Percentiles rank a stretch among this genome's conserved stretches.
These are phyloP conservation scores for Flaveria robusta DNA, from an alignment of 129 eudicot genomes.

Conservation along the genomic window DNA sequence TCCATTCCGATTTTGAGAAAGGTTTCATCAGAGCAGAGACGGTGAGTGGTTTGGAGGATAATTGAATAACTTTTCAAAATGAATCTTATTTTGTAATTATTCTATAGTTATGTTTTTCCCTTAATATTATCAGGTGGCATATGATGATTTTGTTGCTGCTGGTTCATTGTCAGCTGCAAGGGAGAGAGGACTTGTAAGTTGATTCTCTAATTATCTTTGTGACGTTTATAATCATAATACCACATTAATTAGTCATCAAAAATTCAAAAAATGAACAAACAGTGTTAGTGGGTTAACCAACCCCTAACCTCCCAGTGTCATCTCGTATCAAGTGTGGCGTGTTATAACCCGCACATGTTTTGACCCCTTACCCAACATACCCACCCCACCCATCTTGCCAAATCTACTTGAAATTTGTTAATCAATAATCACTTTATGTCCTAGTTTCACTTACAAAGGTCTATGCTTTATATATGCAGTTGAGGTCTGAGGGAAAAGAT, in stretches of 20 bases:
- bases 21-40: slow-evolving; percentile 99
- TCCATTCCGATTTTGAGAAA: slow-evolving; percentile 97
- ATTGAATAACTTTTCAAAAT: slow-evolving; percentile 1
- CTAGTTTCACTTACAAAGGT: slow-evolving; percentile 1
- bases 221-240: neutral
- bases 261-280: neutral
- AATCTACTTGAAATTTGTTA: neutral
- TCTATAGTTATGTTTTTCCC: slow-evolving; percentile 13
- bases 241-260: neutral
- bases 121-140: slow-evolving; percentile 64
- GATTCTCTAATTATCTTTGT: slow-evolving; percentile 1
- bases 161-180: slow-evolving; percentile 91
- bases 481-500: slow-evolving; percentile 95
- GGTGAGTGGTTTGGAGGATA: slow-evolving; percentile 42
- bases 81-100: slow-evolving; percentile 2
- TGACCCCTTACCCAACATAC: neutral
- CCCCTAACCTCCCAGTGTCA: neutral
- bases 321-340: neutral
- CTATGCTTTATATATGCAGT: slow-evolving; percentile 50
- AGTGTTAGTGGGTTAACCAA: neutral
- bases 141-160: slow-evolving; percentile 86
- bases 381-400: neutral
- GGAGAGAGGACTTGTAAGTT: slow-evolving; percentile 95
- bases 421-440: neutral
- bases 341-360: neutral